A percentile compares a stretch with the other conserved stretches of the same genome.
Conservation (phyloP, 192 early-diverging fungal genomes). For the Mortierella claussenii region DNA sequence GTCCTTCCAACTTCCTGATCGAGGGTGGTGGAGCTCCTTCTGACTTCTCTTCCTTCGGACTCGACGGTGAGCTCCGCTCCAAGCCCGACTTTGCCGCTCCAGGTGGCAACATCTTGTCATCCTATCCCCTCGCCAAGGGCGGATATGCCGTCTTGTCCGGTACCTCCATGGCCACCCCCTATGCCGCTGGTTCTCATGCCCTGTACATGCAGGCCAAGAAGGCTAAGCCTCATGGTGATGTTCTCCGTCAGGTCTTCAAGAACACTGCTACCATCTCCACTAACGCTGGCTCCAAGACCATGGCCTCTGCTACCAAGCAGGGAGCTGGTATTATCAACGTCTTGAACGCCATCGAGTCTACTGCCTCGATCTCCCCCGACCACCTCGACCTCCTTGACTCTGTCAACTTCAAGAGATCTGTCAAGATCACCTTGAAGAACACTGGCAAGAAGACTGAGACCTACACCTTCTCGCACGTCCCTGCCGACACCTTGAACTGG, state of each 20-base stretch:
- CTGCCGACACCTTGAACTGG: conserved; percentile 31
- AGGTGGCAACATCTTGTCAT: conserved; percentile 61
- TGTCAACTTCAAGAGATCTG: conserved; percentile 21
- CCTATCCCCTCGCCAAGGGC: conserved; percentile 28
- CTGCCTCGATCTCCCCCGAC: conserved; percentile 17
- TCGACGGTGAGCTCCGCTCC: conserved; percentile 68
- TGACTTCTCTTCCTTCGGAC: conserved; percentile 70
- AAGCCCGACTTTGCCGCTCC: conserved; percentile 64
- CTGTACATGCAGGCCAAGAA: conserved; percentile 36
- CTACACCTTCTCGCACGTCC: conserved; percentile 51
- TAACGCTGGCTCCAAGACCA: conserved; percentile 1
- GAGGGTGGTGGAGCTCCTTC: conserved; percentile 60
- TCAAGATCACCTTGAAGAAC: conserved; percentile 55
- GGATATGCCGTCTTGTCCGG: conserved; percentile 37
- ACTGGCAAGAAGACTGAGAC: conserved; percentile 30
- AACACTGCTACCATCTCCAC: conserved; percentile 33
- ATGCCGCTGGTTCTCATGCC: conserved; percentile 47
- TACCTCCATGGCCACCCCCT: conserved; percentile 61
- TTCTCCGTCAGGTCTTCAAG: conserved; percentile 41
- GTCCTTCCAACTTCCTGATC: conserved; percentile 2
- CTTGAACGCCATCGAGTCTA: conserved; percentile 17
- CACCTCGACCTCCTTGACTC: conserved; percentile 33
- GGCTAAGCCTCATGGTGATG: conserved; percentile 11
- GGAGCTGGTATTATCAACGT: conserved; percentile 47
- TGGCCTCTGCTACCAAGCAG: conserved; percentile 37